phyloP scores from a whole-genome alignment of 2,329 filamentous ascomycete species.

The Fusarium domesticum region DNA sequence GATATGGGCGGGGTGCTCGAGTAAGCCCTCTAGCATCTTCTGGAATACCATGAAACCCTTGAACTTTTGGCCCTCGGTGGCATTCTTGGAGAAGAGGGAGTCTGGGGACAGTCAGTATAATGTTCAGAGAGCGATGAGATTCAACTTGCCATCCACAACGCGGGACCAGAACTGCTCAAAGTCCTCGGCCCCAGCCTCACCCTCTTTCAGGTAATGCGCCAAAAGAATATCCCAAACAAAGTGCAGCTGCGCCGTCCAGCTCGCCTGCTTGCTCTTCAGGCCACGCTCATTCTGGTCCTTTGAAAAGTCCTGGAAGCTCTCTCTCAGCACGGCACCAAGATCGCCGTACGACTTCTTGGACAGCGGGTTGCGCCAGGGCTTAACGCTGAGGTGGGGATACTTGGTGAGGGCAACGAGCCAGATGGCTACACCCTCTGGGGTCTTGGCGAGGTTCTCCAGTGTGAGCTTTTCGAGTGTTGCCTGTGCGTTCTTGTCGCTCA shows the following conservation, averaged over 20 bases:
- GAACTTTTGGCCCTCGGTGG: slow-evolving; percentile 86
- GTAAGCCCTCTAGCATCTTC: slow-evolving; percentile 61
- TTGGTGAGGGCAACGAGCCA: slow-evolving; percentile 70
- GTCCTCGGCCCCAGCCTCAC: slow-evolving; percentile 38
- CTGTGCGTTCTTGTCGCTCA: slow-evolving; percentile 56
- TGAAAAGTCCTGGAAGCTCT: slow-evolving; percentile 57
- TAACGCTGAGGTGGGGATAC: slow-evolving; percentile 62
- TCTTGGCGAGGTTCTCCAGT: slow-evolving; percentile 67
- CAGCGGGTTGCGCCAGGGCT: slow-evolving; percentile 78
- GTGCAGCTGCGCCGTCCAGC: slow-evolving; percentile 76
- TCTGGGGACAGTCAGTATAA: slow-evolving; percentile 49
- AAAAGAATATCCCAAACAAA: slow-evolving; percentile 86
- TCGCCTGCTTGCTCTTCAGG: slow-evolving; percentile 59
- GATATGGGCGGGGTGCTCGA: slow-evolving; percentile 45
- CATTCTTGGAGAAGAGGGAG: slow-evolving; percentile 75
- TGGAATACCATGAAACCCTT: slow-evolving; percentile 87
- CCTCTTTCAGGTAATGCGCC: slow-evolving; percentile 45
- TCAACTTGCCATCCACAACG: slow-evolving; percentile 73
- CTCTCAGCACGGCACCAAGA: slow-evolving; percentile 76
- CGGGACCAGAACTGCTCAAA: slow-evolving; percentile 83
- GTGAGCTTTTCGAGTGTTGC: slow-evolving; percentile 61
- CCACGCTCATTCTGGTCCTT: slow-evolving; percentile 43
- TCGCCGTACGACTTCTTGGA: slow-evolving; percentile 63
- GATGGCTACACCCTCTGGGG: slow-evolving; percentile 83
- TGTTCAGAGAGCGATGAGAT: too few relatives aligned